Evolutionary conservation across 2,329 filamentous ascomycete species (phyloP), one percentile per base, ranked within the genome.

Genomic region (Elsinoe necatrix): DNA sequence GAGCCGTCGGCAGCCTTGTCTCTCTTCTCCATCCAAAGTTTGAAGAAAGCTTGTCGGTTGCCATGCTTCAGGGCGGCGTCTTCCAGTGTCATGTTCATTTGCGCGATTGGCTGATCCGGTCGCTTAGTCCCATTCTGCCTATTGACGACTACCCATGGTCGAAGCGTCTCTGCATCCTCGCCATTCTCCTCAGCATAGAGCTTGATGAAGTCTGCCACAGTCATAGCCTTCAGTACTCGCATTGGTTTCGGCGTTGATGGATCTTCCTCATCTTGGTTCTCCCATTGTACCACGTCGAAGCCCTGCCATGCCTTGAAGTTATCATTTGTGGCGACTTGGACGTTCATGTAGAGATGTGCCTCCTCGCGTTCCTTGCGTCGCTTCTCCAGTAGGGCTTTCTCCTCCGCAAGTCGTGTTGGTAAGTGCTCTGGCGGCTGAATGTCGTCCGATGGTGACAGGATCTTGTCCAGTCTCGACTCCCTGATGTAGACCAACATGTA

Each of bases 401-500:
- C 93, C 68, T 96, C 89, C 3, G 88, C 83, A 47, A 97, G 80
- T 59, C 84, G 83, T 63, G 80, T 78, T 66, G 89, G 85, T 54
- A 97, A 81, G 73, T 96, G 91, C 54, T 77, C 69, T 1, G 93
- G 95, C 14, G 90, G 88, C 65, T 95, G 86, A 1, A 86, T 80
- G 61, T 86, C 79, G n/a, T 81, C 79, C 35, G 93, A 86, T 0
- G 84, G 81, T 41, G 85, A 82, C 55, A 98, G 78, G 48, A 97
- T 85, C 62, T 87, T 80, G 66, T 95, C 87, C n/a, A 95, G 73
- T 57, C 85, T 82, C 54, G 85, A 87, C 69, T 95, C 88, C 45
- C 93, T 85, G 62, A 98, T 89, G 68, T 98, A 98, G 1, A 98
- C 95, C 77, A 98, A 74, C 93, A 98, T 98, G 77, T 98, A 98